These are phyloP conservation scores for Mortierella polycephala DNA, from an alignment of 371 early-diverging fungal species.

Conservation along the genomic window DNA sequence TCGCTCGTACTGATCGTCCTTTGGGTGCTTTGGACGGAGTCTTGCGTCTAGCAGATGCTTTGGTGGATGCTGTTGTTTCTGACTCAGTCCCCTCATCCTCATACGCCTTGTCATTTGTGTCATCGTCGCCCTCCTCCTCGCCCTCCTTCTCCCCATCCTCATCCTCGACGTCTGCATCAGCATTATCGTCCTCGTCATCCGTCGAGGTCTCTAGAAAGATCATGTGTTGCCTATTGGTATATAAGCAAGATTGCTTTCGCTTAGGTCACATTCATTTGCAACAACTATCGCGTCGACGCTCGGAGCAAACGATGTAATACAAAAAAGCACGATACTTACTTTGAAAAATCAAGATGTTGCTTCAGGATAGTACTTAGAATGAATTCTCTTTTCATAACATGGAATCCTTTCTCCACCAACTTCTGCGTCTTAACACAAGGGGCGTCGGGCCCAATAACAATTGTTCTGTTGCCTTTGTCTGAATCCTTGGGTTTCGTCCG, in stretches of 20 bases:
- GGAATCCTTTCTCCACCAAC: conserved; percentile 3
- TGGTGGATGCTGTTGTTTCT: too few species aligned
- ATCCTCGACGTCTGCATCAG: conserved; percentile 3
- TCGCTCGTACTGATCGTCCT: too few species aligned
- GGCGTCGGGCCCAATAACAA: conserved; percentile 17
- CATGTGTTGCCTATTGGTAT: conserved; percentile 1
- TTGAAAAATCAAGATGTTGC: conserved; percentile 3
- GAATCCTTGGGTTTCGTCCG: conserved; percentile 2
- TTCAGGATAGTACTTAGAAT: conserved; percentile 5
- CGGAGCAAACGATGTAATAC: background rate
- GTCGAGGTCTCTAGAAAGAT: background rate
- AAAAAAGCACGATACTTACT: conserved; percentile 6
- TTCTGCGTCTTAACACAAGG: background rate
- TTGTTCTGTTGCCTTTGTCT: background rate
- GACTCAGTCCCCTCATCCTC: too few species aligned
- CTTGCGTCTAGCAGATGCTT: too few species aligned
- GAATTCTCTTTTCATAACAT: conserved; percentile 17
- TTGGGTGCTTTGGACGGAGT: too few species aligned
- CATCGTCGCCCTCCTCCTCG: background rate
- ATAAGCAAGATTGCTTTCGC: too few species aligned
- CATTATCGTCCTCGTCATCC: background rate
- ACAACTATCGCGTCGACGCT: background rate
- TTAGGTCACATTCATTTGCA: too few species aligned
- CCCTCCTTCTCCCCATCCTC: background rate
- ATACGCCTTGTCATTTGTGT: background rate